phyloP scores from a whole-genome alignment of 179 eudicot genomes.

The Corrigiola litoralis region DNA sequence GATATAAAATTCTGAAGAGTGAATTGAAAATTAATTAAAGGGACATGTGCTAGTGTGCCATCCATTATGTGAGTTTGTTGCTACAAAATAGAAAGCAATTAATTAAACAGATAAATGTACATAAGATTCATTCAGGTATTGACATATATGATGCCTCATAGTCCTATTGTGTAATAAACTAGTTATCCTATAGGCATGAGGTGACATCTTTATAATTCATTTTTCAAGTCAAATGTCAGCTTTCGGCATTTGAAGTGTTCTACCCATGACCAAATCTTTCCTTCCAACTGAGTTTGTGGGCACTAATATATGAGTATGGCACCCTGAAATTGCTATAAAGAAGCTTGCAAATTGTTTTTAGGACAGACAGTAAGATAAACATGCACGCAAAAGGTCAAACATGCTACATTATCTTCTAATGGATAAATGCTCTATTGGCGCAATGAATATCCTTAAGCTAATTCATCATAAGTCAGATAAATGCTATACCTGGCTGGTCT shows the following conservation, averaged over 20 bases:
- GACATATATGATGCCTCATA: not conserved
- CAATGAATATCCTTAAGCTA: not conserved
- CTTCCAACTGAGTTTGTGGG: not conserved
- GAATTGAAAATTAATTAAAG: too few species aligned
- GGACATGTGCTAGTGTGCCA: conserved; percentile 8
- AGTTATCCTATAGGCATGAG: not conserved
- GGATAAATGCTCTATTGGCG: too few species aligned
- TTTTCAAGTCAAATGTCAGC: too few species aligned
- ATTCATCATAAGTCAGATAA: not conserved
- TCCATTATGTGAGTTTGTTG: conserved; percentile 5
- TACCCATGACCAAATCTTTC: conserved; percentile 7
- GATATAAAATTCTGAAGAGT: too few species aligned
- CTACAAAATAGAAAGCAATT: not conserved
- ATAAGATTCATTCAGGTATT: not conserved
- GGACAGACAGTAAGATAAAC: not conserved
- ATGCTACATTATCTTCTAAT: not conserved
- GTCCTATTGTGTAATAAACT: not conserved
- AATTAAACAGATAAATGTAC: not conserved
- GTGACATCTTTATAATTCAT: not conserved
- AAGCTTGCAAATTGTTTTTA: not conserved
- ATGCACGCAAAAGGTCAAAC: not conserved
- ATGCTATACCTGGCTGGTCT: conserved; percentile 20
- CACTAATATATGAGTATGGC: not conserved
- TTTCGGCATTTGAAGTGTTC: conserved; percentile 4
- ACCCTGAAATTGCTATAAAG: conserved; percentile 12